Percentiles rank a stretch among this genome's conserved stretches.
Conservation (phyloP, 192 early-diverging fungal species). For the Haplosporangium gracile region DNA sequence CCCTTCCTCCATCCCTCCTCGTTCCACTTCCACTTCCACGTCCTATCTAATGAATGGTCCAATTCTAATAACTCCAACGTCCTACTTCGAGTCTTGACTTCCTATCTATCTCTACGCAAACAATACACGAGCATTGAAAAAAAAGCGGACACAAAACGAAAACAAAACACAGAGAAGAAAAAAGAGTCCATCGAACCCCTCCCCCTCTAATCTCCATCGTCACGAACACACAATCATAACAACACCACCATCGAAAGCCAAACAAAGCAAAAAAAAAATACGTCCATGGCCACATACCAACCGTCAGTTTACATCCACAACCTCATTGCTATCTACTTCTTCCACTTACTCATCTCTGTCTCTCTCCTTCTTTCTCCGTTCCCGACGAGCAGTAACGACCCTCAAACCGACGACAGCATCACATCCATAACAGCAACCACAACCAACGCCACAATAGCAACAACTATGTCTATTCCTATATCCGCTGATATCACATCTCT, state of each 20-base stretch:
- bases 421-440: constrained; percentile 9
- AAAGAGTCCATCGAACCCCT: background rate
- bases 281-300: background rate
- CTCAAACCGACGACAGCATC: background rate
- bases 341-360: background rate
- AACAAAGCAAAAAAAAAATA: background rate
- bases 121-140: background rate
- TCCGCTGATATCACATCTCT: background rate
- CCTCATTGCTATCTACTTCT: background rate
- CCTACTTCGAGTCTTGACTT: background rate
- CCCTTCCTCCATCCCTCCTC: background rate
- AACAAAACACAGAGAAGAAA: background rate
- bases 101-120: background rate
- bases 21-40: background rate
- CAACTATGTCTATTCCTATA: background rate
- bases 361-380: background rate
- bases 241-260: background rate
- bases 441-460: background rate
- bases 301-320: background rate
- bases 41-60: background rate
- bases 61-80: background rate
- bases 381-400: background rate
- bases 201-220: background rate
- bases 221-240: constrained; percentile 6
- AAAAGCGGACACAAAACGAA: background rate